Percentiles rank a stretch among this genome's conserved stretches.
phyloP scores from a whole-genome alignment of 2,329 filamentous ascomycete genomes.

The Beauveria rudraprayagi region DNA sequence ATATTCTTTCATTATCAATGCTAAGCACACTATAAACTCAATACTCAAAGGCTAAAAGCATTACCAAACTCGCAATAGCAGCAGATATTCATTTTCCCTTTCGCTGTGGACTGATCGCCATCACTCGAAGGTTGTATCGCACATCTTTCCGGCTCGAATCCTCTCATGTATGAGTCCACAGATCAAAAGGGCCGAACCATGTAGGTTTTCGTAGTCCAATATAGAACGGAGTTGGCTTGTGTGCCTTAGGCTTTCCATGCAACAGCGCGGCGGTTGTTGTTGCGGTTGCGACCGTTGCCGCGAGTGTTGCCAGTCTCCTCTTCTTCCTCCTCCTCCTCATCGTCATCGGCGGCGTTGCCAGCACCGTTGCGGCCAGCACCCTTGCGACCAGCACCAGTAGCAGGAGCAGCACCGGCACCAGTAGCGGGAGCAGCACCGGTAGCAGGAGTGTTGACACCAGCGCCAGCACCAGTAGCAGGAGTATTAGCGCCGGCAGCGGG shows the following conservation, averaged over 20 bases:
- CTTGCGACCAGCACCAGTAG: not conserved
- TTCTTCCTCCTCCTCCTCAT: not conserved
- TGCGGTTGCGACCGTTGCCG: constrained; percentile 2
- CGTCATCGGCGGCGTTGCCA: not conserved
- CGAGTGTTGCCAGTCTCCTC: constrained; percentile 7
- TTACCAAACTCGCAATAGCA: not conserved
- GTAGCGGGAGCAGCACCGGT: not conserved
- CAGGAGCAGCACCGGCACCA: not conserved
- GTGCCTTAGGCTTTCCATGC: constrained; percentile 14
- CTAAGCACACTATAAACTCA: not conserved
- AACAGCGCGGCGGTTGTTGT: constrained; percentile 13
- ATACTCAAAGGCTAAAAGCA: not conserved
- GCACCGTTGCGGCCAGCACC: not conserved
- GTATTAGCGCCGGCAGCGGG: not conserved
- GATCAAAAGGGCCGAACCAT: not conserved
- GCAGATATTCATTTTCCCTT: not conserved
- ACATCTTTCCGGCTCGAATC: not conserved
- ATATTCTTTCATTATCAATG: not conserved
- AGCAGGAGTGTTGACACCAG: not conserved
- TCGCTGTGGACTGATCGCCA: not conserved
- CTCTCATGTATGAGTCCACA: not conserved
- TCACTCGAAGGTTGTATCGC: not conserved
- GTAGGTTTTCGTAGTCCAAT: not conserved
- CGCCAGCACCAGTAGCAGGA: not conserved
- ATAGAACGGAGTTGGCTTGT: not conserved